Evolutionary conservation across 805 yeast genomes (phyloP).

Genomic region (Cyberlindnera samutprakarnensis): DNA sequence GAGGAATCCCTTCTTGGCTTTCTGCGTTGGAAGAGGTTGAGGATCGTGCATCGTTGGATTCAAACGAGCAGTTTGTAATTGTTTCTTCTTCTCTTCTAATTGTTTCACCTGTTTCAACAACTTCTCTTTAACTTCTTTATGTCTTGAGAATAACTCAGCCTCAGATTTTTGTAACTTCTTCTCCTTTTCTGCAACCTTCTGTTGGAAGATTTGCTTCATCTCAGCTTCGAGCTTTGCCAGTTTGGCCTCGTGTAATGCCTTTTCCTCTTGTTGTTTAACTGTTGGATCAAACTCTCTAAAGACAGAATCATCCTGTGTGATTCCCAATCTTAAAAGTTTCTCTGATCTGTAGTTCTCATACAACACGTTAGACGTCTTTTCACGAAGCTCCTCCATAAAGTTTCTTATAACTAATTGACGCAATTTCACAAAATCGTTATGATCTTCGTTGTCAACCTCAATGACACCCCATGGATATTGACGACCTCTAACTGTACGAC

Average conservation of each 20-base stretch:
- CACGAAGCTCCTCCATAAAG: constrained; percentile 90
- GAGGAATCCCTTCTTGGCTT: constrained; percentile 74
- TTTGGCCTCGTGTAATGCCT: constrained; percentile 87
- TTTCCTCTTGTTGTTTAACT: constrained; percentile 88
- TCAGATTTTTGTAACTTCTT: constrained; percentile 94
- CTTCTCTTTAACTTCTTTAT: constrained; percentile 95
- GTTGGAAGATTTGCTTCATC: constrained; percentile 94
- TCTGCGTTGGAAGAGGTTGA: constrained; percentile 36
- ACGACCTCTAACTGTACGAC: constrained; percentile 83
- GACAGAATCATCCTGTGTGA: constrained; percentile 87
- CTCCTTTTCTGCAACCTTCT: constrained; percentile 94
- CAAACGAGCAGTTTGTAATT: constrained; percentile 56
- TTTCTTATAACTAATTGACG: constrained; percentile 85
- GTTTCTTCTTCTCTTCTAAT: constrained; percentile 84
- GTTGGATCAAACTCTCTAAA: constrained; percentile 93
- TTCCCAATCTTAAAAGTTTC: constrained; percentile 74
- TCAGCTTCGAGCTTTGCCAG: constrained; percentile 91
- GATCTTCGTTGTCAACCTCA: constrained; percentile 91
- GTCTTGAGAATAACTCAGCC: constrained; percentile 91
- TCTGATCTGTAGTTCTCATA: constrained; percentile 88
- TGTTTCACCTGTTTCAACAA: constrained; percentile 80
- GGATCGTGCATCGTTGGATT: constrained; percentile 30
- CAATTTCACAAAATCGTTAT: constrained; percentile 84
- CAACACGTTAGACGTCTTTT: constrained; percentile 63
- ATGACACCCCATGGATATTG: constrained; percentile 95